Evolutionary conservation across 257 asterid genomes (phyloP).

Genomic region (Solanum piurae): DNA sequence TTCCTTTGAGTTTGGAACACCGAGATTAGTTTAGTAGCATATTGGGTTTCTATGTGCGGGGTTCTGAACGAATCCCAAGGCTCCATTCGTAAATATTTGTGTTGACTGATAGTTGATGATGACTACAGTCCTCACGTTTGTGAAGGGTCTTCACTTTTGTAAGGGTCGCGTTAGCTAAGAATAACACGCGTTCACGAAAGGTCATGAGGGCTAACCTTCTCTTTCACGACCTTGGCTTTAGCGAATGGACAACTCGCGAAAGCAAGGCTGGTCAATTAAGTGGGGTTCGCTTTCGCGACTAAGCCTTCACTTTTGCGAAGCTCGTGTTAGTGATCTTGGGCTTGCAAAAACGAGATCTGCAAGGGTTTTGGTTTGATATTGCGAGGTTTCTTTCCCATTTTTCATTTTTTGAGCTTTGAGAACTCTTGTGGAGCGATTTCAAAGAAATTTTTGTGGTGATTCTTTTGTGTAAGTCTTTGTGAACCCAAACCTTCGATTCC

Average conservation of each 20-base stretch:
- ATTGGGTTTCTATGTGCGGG: not conserved
- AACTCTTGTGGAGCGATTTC: not conserved
- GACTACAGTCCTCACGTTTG: not conserved
- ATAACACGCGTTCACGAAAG: not conserved
- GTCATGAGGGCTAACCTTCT: not conserved
- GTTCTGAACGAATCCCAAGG: too few species aligned
- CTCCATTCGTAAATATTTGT: not conserved
- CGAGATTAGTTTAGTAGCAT: not conserved
- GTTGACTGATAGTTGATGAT: not conserved
- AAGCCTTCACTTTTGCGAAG: rapidly evolving
- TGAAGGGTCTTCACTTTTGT: not conserved
- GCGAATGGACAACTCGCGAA: not conserved
- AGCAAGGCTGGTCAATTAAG: too few species aligned
- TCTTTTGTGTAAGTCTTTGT: not conserved
- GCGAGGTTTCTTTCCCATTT: not conserved
- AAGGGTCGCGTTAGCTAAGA: not conserved
- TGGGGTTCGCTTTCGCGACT: not conserved
- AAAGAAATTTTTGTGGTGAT: not conserved
- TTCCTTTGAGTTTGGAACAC: not conserved
- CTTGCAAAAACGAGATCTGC: not conserved
- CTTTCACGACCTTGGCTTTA: not conserved
- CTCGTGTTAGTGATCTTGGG: not conserved
- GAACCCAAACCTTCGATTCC: not conserved
- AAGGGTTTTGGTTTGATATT: not conserved
- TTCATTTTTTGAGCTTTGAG: not conserved